phyloP scores from a whole-genome alignment of 768 basidiomycete genomes.

The Rickenella mellea region DNA sequence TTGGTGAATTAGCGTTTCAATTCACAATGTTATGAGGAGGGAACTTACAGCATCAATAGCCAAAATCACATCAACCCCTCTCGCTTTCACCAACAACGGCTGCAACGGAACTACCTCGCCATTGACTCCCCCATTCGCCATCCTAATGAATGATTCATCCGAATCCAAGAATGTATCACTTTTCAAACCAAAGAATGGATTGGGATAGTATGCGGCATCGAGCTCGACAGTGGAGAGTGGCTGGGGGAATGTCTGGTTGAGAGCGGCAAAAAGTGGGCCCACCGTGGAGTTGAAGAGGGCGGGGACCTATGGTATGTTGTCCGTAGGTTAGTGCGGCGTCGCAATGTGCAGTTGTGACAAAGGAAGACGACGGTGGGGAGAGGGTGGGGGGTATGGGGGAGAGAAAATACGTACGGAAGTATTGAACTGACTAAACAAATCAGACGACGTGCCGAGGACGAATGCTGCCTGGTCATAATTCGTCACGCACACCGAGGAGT shows the following conservation, averaged over 20 bases:
- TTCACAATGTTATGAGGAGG: too few relatives aligned
- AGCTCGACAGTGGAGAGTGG: constrained; percentile 9
- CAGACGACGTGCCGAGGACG: constrained; percentile 33
- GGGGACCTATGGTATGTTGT: constrained; percentile 3
- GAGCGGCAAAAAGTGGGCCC: constrained; percentile 9
- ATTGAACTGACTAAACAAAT: constrained; percentile 22
- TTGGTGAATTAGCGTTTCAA: too few relatives aligned
- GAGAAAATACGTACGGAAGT: too few relatives aligned
- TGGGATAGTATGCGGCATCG: constrained; percentile 25
- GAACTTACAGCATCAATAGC: constrained; percentile 46
- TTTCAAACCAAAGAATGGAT: constrained; percentile 27
- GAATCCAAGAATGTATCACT: constrained; percentile 23
- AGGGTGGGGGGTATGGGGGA: too few relatives aligned
- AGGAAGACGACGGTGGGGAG: too few relatives aligned
- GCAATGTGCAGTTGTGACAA: not conserved
- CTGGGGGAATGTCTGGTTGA: constrained; percentile 17
- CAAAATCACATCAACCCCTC: constrained; percentile 38
- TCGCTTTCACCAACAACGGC: constrained; percentile 37
- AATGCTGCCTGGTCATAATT: constrained; percentile 26
- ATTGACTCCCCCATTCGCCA: constrained; percentile 33
- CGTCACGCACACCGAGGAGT: constrained; percentile 20
- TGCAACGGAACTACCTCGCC: constrained; percentile 37
- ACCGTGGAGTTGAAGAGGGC: constrained; percentile 4
- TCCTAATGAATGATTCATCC: constrained; percentile 19
- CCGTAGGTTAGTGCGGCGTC: not conserved